phyloP scores from a whole-genome alignment of 2,329 filamentous ascomycete species.

The Penicillium sp. region DNA sequence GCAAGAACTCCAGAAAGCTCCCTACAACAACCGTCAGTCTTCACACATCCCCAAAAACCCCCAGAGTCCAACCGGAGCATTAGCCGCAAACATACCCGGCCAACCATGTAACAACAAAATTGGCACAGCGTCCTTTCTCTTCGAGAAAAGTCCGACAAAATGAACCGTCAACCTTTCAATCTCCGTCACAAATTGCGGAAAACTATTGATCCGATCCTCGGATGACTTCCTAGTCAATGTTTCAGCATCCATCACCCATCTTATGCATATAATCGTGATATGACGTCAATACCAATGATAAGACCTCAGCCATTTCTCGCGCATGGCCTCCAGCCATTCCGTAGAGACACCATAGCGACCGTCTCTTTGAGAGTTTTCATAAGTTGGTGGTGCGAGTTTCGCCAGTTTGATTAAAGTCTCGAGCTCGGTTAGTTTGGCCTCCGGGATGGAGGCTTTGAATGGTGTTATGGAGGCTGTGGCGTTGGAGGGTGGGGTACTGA shows the following conservation, averaged over 20 bases:
- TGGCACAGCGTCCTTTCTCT: slow-evolving; percentile 46
- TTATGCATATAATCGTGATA: no score
- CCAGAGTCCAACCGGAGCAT: no score
- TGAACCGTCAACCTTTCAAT: slow-evolving; percentile 47
- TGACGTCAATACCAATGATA: slow-evolving; percentile 48
- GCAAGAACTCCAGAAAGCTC: slow-evolving; percentile 34
- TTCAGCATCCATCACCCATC: no score
- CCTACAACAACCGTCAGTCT: slow-evolving; percentile 18
- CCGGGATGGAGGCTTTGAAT: slow-evolving; percentile 45
- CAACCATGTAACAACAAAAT: slow-evolving; percentile 44
- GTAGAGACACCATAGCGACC: slow-evolving; percentile 46
- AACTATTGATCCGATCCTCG: slow-evolving; percentile 47
- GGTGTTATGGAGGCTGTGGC: slow-evolving; percentile 39
- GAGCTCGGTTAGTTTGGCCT: slow-evolving; percentile 47
- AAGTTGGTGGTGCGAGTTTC: slow-evolving; percentile 49
- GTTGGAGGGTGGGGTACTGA: slow-evolving; percentile 33
- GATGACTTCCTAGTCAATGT: slow-evolving; percentile 28
- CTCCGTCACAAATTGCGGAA: slow-evolving; percentile 49
- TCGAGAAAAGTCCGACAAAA: slow-evolving; percentile 50
- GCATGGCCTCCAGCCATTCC: slow-evolving; percentile 47
- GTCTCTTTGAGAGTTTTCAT: slow-evolving; percentile 47
- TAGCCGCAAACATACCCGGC: slow-evolving; percentile 24
- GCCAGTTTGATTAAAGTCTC: slow-evolving; percentile 48
- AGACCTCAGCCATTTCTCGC: slow-evolving; percentile 43
- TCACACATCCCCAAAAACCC: not conserved